Evolutionary conservation across 495 filamentous ascomycete genomes (phyloP).

Genomic region (Penicillium bovifimosum): DNA sequence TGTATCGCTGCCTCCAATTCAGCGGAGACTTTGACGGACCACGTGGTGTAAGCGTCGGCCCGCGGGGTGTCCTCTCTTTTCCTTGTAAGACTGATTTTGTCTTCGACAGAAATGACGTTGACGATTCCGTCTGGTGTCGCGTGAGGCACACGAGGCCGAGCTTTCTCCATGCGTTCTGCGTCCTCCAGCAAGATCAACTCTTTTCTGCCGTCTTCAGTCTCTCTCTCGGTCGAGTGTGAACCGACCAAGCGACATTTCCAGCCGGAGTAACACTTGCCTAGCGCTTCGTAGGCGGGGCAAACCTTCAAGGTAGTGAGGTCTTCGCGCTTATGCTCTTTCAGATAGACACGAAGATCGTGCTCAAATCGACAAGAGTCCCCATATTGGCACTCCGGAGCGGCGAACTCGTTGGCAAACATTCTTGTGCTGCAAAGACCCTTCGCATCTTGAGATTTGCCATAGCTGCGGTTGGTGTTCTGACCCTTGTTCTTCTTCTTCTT

Average conservation of each 20-base stretch:
- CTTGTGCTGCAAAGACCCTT: conserved; percentile 72
- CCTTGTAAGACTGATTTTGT: conserved; percentile 65
- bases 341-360: conserved; percentile 79
- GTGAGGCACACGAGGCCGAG: conserved; percentile 25
- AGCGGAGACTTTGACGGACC: conserved; percentile 58
- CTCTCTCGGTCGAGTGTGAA: conserved; percentile 73
- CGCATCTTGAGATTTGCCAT: conserved; percentile 72
- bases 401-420: conserved; percentile 65
- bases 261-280: conserved; percentile 70
- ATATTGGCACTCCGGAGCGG: conserved; percentile 62
- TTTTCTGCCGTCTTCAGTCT: conserved; percentile 67
- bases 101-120: conserved; percentile 61
- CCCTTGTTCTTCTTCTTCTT: conserved; percentile 65
- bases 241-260: conserved; percentile 90
- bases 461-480: conserved; percentile 83
- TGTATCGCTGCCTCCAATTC: conserved; percentile 48
- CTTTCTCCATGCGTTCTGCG: conserved; percentile 42
- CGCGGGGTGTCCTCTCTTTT: conserved; percentile 61
- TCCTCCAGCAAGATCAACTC: conserved; percentile 69
- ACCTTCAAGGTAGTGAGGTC: conserved; percentile 67
- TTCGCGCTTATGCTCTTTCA: conserved; percentile 72
- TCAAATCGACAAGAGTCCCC: conserved; percentile 71
- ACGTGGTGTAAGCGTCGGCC: conserved; percentile 68
- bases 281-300: conserved; percentile 73
- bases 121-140: conserved; percentile 58